Percentiles rank a stretch among this genome's conserved stretches.
Conservation (phyloP, 176 grass and related monocot species). For the Microstegium vimineum region DNA sequence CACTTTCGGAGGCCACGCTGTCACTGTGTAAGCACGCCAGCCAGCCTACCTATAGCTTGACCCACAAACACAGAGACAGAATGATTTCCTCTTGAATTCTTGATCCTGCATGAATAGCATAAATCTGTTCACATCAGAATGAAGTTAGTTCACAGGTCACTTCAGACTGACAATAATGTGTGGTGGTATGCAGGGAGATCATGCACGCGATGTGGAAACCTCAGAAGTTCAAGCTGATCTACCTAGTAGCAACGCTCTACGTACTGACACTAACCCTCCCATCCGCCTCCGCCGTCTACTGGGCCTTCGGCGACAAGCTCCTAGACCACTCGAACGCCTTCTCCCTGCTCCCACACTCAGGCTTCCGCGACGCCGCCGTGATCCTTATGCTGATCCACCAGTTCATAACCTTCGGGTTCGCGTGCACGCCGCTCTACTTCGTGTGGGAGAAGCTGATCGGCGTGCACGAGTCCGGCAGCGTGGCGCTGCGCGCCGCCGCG, state of each 20-base stretch:
- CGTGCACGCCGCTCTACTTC: conserved; percentile 94
- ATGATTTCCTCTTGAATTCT: not conserved
- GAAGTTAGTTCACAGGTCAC: not conserved
- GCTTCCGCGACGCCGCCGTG: conserved; percentile 70
- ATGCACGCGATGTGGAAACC: conserved; percentile 99
- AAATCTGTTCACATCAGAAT: not conserved
- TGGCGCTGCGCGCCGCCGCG: conserved; percentile 13
- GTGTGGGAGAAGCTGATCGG: conserved; percentile 94
- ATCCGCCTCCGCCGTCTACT: conserved; percentile 87
- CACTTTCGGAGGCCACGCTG: conserved; percentile 97
- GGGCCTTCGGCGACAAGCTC: conserved; percentile 88
- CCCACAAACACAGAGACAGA: not conserved
- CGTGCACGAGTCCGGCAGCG: conserved; percentile 25
- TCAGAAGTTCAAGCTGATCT: conserved; percentile 90
- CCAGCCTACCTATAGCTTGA: too few species aligned
- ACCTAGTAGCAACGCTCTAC: conserved; percentile 70
- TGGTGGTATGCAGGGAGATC: conserved; percentile 66
- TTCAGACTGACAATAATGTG: not conserved
- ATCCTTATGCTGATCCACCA: conserved; percentile 93
- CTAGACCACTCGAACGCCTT: conserved; percentile 96
- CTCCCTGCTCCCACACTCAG: conserved; percentile 71
- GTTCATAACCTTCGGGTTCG: conserved; percentile 96
- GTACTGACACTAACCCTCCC: conserved; percentile 91
- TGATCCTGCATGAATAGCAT: not conserved
- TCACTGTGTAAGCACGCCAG: conserved; percentile 71